Base-by-base conservation (phyloP, 371 early-diverging fungal species). In the Mortierella sp. region DNA sequence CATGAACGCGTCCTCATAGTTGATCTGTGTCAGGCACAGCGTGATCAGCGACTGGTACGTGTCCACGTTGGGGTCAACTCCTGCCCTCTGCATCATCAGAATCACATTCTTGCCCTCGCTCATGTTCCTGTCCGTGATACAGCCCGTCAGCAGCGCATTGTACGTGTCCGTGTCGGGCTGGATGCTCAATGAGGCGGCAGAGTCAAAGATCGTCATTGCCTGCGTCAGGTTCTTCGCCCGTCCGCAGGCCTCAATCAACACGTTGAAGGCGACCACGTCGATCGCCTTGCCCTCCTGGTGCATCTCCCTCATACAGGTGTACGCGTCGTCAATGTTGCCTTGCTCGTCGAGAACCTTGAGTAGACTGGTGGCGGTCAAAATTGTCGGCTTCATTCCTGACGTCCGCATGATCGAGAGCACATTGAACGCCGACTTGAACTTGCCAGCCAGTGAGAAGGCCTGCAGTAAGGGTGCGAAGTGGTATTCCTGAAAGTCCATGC, bases 1-100 rank as follows among this genome's bases (percentile, higher is more conserved):
- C 63, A 85, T 80, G 75, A 95, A 95, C 34, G 94, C 95, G 45
- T 93, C 92, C 76, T 95, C 95, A 68, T 94, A 95, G 74, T 92
- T 85, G 66, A 76, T 85, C 79, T 91, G 90, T 1, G 88, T 87
- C 70, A 88, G 79, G 34, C 76, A 79, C 31, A 94, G 73, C 9
- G 74, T 67, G 48, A 93, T 88, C 91, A 95, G 87, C 26, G 85
- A 87, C 69, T 87, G 87, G 74, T 92, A 94, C 0, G 93, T 90
- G 9, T 85, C 88, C 22, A 88, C 70, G 11, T 88, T 88, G n/a
- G 93, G 92, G 41, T 79, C 75, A 8, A 94, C 86, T 14, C 79
- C 79, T 0, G 90, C 90, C 48, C 85, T 74, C 80, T 87, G 87
- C 86, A 92, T 88, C 76, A 92, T 91, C 37, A 83, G 74, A 50